Percentiles rank a stretch among this genome's conserved stretches.
Conservation (phyloP, 1,139 yeast genomes). For the Trichomonascaceae sp. region DNA sequence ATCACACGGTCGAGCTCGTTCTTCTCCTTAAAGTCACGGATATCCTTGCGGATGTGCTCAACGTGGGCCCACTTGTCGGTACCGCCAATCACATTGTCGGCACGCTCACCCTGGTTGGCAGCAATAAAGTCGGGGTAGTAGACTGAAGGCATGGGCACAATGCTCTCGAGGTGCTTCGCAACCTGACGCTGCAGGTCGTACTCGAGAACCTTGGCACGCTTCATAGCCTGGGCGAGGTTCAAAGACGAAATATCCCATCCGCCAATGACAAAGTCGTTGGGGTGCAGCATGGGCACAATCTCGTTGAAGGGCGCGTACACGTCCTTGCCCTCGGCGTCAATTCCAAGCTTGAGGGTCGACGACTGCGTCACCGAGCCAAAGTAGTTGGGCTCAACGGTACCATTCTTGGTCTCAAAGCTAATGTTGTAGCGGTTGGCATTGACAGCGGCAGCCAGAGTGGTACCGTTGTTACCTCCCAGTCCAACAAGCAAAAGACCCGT, state of each 20-base stretch:
- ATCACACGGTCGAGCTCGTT: slow-evolving; percentile 76
- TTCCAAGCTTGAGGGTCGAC: slow-evolving; percentile 80
- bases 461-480: slow-evolving; percentile 93
- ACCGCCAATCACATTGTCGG: slow-evolving; percentile 69
- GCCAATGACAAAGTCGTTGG: slow-evolving; percentile 79
- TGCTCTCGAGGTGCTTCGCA: slow-evolving; percentile 46
- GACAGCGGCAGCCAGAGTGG: slow-evolving; percentile 75
- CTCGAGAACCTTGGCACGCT: slow-evolving; percentile 79
- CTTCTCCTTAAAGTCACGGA: slow-evolving; percentile 58
- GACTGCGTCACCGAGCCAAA: slow-evolving; percentile 95
- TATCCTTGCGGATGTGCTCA: slow-evolving; percentile 73
- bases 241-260: slow-evolving; percentile 89
- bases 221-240: slow-evolving; percentile 65
- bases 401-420: slow-evolving; percentile 72
- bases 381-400: slow-evolving; percentile 70
- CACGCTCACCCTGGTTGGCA: slow-evolving; percentile 85
- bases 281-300: slow-evolving; percentile 74
- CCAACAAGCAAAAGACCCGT: slow-evolving; percentile 88
- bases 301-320: slow-evolving; percentile 89
- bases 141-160: slow-evolving; percentile 68
- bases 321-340: slow-evolving; percentile 71
- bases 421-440: slow-evolving; percentile 76
- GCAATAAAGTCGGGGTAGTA: slow-evolving; percentile 97
- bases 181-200: slow-evolving; percentile 72
- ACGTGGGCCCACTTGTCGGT: slow-evolving; percentile 81